Conservation (phyloP, 345 rosid species). For the sweet orange (Citrus sinensis) region DNA sequence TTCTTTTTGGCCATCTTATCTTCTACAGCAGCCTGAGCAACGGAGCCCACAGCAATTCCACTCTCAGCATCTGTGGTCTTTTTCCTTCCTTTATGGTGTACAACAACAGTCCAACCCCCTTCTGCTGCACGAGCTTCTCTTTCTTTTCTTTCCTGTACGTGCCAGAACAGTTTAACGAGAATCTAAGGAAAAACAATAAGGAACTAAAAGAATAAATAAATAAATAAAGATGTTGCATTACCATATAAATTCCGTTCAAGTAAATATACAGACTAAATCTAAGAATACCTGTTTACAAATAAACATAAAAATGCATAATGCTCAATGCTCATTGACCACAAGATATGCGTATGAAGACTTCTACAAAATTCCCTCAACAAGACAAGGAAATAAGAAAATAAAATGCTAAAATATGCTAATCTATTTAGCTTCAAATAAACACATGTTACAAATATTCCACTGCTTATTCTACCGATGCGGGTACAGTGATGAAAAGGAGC, state of each 20-base stretch:
- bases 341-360: neutral
- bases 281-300: neutral
- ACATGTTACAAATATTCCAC: neutral
- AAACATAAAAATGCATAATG: neutral
- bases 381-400: neutral
- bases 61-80: slow-evolving; percentile 74
- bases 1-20: slow-evolving; percentile 68
- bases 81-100: slow-evolving; percentile 94
- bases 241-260: neutral
- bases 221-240: neutral
- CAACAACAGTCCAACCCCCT: slow-evolving; percentile 97
- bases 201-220: neutral
- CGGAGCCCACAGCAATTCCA: slow-evolving; percentile 82
- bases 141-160: slow-evolving; percentile 65
- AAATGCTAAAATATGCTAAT: neutral
- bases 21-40: slow-evolving; percentile 63
- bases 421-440: neutral
- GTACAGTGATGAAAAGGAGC: neutral
- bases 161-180: slow-evolving; percentile 12
- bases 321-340: neutral
- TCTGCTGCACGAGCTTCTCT: slow-evolving; percentile 83
- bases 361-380: neutral
- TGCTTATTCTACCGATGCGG: neutral
- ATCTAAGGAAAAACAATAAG: neutral
- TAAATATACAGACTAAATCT: neutral